Base-by-base conservation (phyloP, 176 grass and related monocot species). In the Elaeis guineensis region DNA sequence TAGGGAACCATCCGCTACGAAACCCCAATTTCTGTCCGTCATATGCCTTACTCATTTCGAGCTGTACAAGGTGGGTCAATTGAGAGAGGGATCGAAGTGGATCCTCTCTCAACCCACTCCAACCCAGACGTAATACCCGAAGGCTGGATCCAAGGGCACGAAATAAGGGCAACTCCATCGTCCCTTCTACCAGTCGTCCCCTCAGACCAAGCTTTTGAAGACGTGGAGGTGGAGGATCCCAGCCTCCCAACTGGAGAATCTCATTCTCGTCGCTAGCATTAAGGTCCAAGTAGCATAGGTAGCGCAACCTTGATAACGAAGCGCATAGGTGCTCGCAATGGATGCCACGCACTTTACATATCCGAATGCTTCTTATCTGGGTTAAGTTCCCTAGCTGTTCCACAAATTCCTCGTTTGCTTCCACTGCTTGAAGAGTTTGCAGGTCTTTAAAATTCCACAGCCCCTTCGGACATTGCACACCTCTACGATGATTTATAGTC, bases 161-260 rank as follows among this genome's bases (percentile, higher is more conserved):
- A 16, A 79, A 82, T 19, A 72, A 75, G 19, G 79, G 65, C 39
- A 75, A 79, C 29, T 52, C 11, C 12, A 87, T 23, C 21, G 63
- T 79, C 18, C 49, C 51, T 72, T 75, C 50, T 59, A 67, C 55
- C 6, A 87, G 70, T 11, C 18, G 50, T 0, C 77, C 85, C 15
- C 2, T 2, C 35, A 89, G 67, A 26, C 4, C 0, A 4, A 84
- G 67, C 24, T 71, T 83, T 28, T 70, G 48, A 55, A 89, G 69
- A 54, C 67, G 67, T 1, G 51, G 50, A 2, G 68, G 69, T 39
- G 53, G 35, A 22, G 61, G 2, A 17, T 63, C 80, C 1, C 80
- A 65, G 67, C 35, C 17, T 66, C 83, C 64, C 24, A 89, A 79
- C 5, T 50, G 19, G 16, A 89, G 76, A n/a, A 80, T 0, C 50